Conservation (phyloP, 441 rosid genomes). For the Syzygium malaccense region DNA sequence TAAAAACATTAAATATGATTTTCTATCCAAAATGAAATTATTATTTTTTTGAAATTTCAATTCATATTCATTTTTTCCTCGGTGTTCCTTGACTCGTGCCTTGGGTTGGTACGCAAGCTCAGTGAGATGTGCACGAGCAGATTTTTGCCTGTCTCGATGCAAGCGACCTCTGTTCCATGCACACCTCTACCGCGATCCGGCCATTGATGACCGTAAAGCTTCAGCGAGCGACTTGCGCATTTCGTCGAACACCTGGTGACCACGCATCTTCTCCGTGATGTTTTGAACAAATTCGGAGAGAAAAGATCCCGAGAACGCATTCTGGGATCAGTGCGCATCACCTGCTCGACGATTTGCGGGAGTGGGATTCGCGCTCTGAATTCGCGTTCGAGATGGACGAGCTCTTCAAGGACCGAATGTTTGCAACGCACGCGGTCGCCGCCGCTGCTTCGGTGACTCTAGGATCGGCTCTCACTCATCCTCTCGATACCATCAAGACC, state of each 20-base stretch:
- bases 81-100: neutral
- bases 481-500: slow-evolving; percentile 81
- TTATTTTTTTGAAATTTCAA: neutral
- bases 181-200: too few species aligned
- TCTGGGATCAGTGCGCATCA: neutral
- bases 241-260: neutral
- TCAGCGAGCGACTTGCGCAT: neutral
- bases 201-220: neutral
- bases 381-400: neutral
- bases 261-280: neutral
- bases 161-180: neutral
- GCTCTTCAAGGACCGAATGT: slow-evolving; percentile 51
- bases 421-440: slow-evolving; percentile 67
- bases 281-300: neutral
- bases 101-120: neutral
- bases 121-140: neutral
- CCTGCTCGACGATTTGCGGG: neutral
- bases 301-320: neutral
- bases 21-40: neutral
- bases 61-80: neutral
- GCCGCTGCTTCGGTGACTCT: slow-evolving; percentile 60
- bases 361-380: neutral
- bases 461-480: slow-evolving; percentile 63
- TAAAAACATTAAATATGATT: neutral
- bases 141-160: neutral